phyloP scores from a whole-genome alignment of 495 filamentous ascomycete genomes.

The Hyaloscypha variabilis region DNA sequence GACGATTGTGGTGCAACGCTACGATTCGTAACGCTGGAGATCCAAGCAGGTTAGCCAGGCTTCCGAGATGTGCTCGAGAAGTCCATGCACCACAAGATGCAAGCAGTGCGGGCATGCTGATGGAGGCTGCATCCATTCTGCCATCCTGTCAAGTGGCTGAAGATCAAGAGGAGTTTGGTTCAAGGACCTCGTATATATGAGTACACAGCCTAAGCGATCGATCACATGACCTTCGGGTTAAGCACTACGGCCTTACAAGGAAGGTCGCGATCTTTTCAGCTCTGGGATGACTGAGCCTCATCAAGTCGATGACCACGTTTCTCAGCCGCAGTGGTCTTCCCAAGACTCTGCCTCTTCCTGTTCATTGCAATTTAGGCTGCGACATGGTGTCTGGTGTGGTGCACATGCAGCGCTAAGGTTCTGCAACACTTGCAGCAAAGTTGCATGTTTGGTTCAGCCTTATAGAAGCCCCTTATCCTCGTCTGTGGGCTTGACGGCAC shows the following conservation, averaged over 20 bases:
- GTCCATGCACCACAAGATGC: background rate
- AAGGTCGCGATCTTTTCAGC: background rate
- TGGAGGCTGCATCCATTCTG: background rate
- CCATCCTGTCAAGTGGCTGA: background rate
- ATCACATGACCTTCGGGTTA: background rate
- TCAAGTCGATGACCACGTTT: conserved; percentile 8
- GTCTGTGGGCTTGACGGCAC: background rate
- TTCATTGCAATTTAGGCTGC: background rate
- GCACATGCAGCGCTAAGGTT: background rate
- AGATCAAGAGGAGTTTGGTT: background rate
- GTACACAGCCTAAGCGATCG: background rate
- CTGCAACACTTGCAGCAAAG: background rate
- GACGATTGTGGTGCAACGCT: background rate
- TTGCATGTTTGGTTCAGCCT: background rate
- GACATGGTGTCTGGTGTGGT: background rate
- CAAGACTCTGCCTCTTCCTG: background rate
- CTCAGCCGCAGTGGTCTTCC: conserved; percentile 5
- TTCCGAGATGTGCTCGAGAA: background rate
- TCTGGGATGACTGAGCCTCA: conserved; percentile 5
- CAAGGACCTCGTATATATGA: too few species aligned
- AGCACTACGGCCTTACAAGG: background rate
- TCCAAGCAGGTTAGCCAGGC: too few species aligned
- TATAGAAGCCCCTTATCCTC: background rate
- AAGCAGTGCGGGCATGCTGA: background rate
- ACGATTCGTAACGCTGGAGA: too few species aligned